Evolutionary conservation across 768 basidiomycete genomes (phyloP).

Genomic region (Boletus edulis): DNA sequence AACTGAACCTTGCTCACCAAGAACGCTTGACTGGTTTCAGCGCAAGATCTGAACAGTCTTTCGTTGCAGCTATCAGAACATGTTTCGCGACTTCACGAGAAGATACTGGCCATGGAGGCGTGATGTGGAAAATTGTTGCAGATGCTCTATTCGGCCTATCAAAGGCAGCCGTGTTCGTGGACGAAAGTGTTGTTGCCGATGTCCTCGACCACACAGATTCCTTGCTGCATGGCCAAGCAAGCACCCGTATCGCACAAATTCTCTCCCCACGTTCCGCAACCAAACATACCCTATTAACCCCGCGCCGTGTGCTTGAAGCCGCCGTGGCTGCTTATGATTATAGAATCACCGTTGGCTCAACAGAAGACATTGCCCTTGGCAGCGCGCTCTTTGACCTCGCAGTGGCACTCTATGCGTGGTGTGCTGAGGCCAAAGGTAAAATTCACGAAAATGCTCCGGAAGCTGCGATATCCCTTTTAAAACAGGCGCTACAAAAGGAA

Average conservation of each 20-base stretch:
- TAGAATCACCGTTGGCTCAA: slow-evolving; percentile 53
- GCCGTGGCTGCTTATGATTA: slow-evolving; percentile 61
- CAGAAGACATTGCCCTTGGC: slow-evolving; percentile 47
- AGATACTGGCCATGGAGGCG: slow-evolving; percentile 60
- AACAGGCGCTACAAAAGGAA: slow-evolving; percentile 71
- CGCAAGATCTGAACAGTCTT: slow-evolving; percentile 70
- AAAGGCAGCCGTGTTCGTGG: slow-evolving; percentile 44
- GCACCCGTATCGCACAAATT: slow-evolving; percentile 41
- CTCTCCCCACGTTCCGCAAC: slow-evolving; percentile 33
- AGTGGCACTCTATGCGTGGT: slow-evolving; percentile 54
- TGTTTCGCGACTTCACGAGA: slow-evolving; percentile 48
- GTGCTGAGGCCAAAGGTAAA: slow-evolving; percentile 26
- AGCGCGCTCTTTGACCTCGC: slow-evolving; percentile 78
- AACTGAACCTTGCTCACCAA: slow-evolving; percentile 66
- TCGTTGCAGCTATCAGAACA: slow-evolving; percentile 55
- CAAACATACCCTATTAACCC: slow-evolving; percentile 25
- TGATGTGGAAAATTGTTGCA: slow-evolving; percentile 81
- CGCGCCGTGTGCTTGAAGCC: slow-evolving; percentile 43
- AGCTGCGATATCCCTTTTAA: slow-evolving; percentile 52
- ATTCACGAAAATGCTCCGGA: slow-evolving; percentile 32
- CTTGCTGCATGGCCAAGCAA: slow-evolving; percentile 39
- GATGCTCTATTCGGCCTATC: slow-evolving; percentile 76
- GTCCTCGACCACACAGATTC: slow-evolving; percentile 35
- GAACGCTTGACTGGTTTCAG: slow-evolving; percentile 70
- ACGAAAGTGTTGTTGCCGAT: slow-evolving; percentile 39